Evolutionary conservation across 1,284 basidiomycete species (phyloP).

Genomic region (Pisolithus thermaeus): DNA sequence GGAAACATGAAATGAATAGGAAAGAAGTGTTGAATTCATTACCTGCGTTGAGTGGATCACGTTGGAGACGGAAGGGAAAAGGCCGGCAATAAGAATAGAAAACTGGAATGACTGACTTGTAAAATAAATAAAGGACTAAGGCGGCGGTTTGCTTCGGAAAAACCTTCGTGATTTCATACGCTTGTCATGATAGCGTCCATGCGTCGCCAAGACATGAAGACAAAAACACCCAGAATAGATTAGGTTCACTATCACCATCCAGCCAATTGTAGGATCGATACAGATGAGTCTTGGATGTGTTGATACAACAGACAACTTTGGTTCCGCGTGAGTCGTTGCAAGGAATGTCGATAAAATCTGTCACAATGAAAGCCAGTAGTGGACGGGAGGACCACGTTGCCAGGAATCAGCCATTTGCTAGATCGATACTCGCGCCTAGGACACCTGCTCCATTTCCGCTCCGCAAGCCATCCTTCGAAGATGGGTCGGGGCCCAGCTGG

Average conservation of each 20-base stretch:
- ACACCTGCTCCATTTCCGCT: slow-evolving; percentile 22
- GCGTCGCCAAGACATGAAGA: slow-evolving; percentile 19
- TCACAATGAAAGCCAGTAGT: slow-evolving; percentile 12
- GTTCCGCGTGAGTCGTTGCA: slow-evolving; percentile 20
- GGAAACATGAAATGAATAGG: background rate
- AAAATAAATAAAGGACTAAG: background rate
- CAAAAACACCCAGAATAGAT: slow-evolving; percentile 24
- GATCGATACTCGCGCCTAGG: slow-evolving; percentile 25
- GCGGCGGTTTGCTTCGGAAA: slow-evolving; percentile 4
- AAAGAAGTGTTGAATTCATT: background rate
- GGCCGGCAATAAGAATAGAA: background rate
- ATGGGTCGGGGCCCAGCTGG: slow-evolving; percentile 9
- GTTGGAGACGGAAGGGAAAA: background rate
- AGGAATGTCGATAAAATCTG: slow-evolving; percentile 12
- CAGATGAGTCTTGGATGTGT: slow-evolving; percentile 19
- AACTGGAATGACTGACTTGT: background rate
- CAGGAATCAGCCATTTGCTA: slow-evolving; percentile 20
- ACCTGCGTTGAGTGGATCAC: background rate
- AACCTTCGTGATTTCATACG: slow-evolving; percentile 24
- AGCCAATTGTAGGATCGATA: slow-evolving; percentile 23
- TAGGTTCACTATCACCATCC: slow-evolving; percentile 15
- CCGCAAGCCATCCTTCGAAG: slow-evolving; percentile 17
- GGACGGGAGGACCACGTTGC: background rate
- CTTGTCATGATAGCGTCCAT: slow-evolving; percentile 13
- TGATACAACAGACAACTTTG: slow-evolving; percentile 24